Conservation (phyloP, 352 stramenopile species). For the Globisporangium uncinulatum region DNA sequence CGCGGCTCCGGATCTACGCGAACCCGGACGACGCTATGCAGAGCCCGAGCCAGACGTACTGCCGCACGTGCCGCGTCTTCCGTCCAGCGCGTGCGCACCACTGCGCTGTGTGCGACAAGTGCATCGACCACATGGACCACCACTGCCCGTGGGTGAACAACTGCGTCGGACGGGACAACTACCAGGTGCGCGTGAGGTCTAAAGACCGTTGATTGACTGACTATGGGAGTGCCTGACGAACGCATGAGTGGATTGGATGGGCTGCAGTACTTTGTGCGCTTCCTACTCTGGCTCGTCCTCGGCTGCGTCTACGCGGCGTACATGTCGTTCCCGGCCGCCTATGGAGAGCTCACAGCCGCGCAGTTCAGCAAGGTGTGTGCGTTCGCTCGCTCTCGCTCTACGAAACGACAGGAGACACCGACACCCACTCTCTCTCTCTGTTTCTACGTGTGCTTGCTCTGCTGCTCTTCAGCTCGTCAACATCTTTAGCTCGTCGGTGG, state of each 20-base stretch:
- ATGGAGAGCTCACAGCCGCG: slow-evolving; percentile 34
- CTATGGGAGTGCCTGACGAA: neutral
- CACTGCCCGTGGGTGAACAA: slow-evolving; percentile 98
- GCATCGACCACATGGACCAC: slow-evolving; percentile 96
- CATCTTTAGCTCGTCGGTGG: slow-evolving; percentile 16
- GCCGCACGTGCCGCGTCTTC: slow-evolving; percentile 41
- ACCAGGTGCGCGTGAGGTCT: slow-evolving; percentile 58
- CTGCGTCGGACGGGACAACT: slow-evolving; percentile 95
- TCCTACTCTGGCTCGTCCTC: slow-evolving; percentile 59
- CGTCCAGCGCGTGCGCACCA: slow-evolving; percentile 51
- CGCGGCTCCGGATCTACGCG: slow-evolving; percentile 22
- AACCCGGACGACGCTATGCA: slow-evolving; percentile 4
- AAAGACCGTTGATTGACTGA: neutral
- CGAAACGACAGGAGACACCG: too few relatives aligned
- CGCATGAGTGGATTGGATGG: neutral
- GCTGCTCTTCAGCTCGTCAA: slow-evolving; percentile 23
- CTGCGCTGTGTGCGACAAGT: slow-evolving; percentile 83
- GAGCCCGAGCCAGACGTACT: slow-evolving; percentile 30
- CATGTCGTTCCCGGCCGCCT: slow-evolving; percentile 52
- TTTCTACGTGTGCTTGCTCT: neutral
- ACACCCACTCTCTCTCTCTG: too few relatives aligned
- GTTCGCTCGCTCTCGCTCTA: slow-evolving; percentile 5
- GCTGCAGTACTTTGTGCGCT: slow-evolving; percentile 69
- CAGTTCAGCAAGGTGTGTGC: slow-evolving; percentile 55
- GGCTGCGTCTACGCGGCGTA: slow-evolving; percentile 54